These are phyloP conservation scores for Vigna nakashimae DNA, from an alignment of 306 rosid genomes.

Conservation along the genomic window DNA sequence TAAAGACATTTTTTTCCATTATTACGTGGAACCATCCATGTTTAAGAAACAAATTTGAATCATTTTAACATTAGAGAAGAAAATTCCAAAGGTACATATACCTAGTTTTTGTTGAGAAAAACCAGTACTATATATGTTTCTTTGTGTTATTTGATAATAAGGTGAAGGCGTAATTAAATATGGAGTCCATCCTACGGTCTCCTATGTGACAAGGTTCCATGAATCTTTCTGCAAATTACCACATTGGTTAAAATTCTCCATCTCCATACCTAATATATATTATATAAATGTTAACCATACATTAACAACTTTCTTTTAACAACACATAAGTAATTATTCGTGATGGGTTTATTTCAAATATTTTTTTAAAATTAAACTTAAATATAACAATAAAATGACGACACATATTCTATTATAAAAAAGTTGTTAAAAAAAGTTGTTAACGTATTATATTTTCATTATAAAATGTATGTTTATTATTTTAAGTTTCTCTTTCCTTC, in stretches of 20 bases:
- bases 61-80: not conserved
- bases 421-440: no score
- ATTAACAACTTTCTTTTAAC: no score
- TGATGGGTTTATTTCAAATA: no score
- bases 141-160: conserved; percentile 28
- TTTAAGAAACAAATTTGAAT: not conserved
- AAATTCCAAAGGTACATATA: conserved; percentile 39
- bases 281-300: not conserved
- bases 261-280: not conserved
- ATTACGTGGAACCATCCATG: no score
- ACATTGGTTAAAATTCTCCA: conserved; percentile 8
- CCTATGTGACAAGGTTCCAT: conserved; percentile 8
- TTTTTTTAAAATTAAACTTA: no score
- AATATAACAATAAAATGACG: no score
- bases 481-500: no score
- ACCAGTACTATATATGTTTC: not conserved
- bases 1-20: no score
- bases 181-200: conserved; percentile 40
- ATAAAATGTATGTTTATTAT: not conserved
- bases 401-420: no score
- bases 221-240: conserved; percentile 19
- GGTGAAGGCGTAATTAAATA: conserved; percentile 21
- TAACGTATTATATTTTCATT: not conserved
- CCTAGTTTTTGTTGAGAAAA: conserved; percentile 12
- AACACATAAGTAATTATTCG: no score